phyloP scores from a whole-genome alignment of 371 early-diverging fungal genomes.

The Paraphysoderma sedebokerense region DNA sequence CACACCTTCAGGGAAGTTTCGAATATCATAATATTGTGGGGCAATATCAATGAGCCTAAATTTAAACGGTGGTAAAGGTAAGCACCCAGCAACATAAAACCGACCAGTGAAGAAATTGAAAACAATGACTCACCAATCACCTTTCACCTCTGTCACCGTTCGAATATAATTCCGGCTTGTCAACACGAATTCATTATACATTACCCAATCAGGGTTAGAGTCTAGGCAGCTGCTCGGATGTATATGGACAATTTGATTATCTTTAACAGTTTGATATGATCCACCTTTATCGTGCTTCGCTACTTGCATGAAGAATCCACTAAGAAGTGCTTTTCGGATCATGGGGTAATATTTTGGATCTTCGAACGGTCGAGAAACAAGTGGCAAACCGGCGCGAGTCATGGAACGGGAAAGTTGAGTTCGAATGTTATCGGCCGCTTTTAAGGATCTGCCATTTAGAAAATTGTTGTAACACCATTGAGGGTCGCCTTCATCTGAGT shows the following conservation, averaged over 20 bases:
- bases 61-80: neutral
- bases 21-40: constrained; percentile 64
- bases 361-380: constrained; percentile 54
- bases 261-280: constrained; percentile 85
- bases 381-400: constrained; percentile 47
- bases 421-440: constrained; percentile 82
- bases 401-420: constrained; percentile 71
- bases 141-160: constrained; percentile 72
- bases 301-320: constrained; percentile 95
- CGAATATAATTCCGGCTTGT: constrained; percentile 91
- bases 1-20: constrained; percentile 78
- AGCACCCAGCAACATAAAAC: neutral
- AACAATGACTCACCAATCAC: constrained; percentile 47
- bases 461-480: constrained; percentile 89
- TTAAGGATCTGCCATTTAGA: constrained; percentile 68
- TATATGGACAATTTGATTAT: constrained; percentile 87
- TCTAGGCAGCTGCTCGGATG: constrained; percentile 80
- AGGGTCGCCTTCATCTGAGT: constrained; percentile 30
- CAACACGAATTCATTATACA: constrained; percentile 95
- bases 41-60: constrained; percentile 57
- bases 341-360: constrained; percentile 57
- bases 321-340: constrained; percentile 66
- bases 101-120: neutral
- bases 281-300: constrained; percentile 80
- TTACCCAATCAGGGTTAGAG: constrained; percentile 88